Conservation (phyloP, 1,284 basidiomycete genomes). For the Ganoderma sinense region DNA sequence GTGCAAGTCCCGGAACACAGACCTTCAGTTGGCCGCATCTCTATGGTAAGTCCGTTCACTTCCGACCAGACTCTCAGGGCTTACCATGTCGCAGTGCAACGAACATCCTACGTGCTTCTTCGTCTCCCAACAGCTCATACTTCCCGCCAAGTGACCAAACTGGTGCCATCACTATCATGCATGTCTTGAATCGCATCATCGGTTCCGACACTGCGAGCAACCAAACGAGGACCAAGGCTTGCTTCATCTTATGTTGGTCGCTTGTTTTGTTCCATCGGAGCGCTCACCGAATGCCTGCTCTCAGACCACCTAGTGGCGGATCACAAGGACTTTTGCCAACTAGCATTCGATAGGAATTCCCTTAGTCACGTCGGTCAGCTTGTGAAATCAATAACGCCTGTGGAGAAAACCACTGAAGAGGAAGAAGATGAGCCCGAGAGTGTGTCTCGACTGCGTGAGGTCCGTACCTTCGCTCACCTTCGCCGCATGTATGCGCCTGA, state of each 20-base stretch:
- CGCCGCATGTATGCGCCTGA: background rate
- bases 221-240: constrained; percentile 62
- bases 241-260: constrained; percentile 66
- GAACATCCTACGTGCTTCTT: constrained; percentile 59
- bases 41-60: constrained; percentile 56
- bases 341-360: constrained; percentile 70
- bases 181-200: constrained; percentile 67
- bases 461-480: constrained; percentile 37
- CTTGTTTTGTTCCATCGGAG: background rate
- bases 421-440: constrained; percentile 72
- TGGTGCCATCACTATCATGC: constrained; percentile 62
- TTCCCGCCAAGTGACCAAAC: constrained; percentile 46
- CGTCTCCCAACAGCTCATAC: constrained; percentile 12
- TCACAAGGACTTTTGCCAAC: constrained; percentile 68
- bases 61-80: background rate
- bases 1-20: constrained; percentile 60
- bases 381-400: constrained; percentile 60
- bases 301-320: constrained; percentile 78
- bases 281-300: background rate
- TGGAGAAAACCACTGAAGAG: constrained; percentile 48
- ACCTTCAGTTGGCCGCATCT: constrained; percentile 72
- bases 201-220: constrained; percentile 49
- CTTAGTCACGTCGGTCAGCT: constrained; percentile 56
- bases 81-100: constrained; percentile 52
- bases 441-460: constrained; percentile 68